Evolutionary conservation across 2,329 filamentous ascomycete genomes (phyloP).

Genomic region (Fusarium sambucinum): DNA sequence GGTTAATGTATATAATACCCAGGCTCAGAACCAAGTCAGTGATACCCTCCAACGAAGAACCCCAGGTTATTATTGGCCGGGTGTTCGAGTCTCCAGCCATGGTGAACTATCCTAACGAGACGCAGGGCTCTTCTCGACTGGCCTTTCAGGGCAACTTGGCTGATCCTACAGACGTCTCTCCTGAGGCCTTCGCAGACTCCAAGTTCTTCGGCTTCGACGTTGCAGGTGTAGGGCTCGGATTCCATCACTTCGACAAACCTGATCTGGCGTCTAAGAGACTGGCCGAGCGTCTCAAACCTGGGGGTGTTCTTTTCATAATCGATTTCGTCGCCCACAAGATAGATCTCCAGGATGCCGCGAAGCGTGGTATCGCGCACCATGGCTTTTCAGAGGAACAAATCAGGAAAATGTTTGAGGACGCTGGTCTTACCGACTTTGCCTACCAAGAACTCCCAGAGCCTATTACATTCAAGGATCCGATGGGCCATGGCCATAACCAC

Average conservation of each 20-base stretch:
- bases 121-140: conserved; percentile 59
- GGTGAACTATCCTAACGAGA: conserved; percentile 12
- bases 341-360: conserved; percentile 38
- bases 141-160: conserved; percentile 71
- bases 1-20: conserved; percentile 74
- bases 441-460: conserved; percentile 66
- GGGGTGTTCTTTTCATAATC: conserved; percentile 75
- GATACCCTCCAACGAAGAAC: background rate
- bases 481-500: conserved; percentile 17
- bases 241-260: conserved; percentile 77
- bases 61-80: background rate
- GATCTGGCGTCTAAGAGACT: conserved; percentile 69
- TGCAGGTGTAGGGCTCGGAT: conserved; percentile 70
- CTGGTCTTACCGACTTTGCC: conserved; percentile 70
- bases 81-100: background rate
- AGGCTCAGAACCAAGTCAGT: conserved; percentile 65
- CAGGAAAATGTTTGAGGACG: conserved; percentile 70
- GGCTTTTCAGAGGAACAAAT: conserved; percentile 74
- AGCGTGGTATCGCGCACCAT: conserved; percentile 70
- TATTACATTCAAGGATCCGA: conserved; percentile 55
- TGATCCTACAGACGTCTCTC: conserved; percentile 58
- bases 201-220: conserved; percentile 78
- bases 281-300: conserved; percentile 70
- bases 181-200: conserved; percentile 67
- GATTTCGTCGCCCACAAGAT: conserved; percentile 72